These are phyloP conservation scores for Rhazya stricta DNA, from an alignment of 257 asterid genomes.

Conservation along the genomic window DNA sequence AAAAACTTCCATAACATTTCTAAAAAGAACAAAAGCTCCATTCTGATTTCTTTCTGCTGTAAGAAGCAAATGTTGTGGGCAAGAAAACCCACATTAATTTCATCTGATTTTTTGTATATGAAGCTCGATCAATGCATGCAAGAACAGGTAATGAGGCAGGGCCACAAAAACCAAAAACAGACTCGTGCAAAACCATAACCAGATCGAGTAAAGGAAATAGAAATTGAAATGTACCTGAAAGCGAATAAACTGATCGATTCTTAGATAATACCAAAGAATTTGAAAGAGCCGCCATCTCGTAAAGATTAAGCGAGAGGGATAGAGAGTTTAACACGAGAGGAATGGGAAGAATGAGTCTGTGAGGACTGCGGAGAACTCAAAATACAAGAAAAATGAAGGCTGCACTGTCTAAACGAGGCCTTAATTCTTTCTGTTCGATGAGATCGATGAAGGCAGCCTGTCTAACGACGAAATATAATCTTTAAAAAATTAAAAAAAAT, in stretches of 20 bases:
- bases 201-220: not conserved
- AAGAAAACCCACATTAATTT: not conserved
- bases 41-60: not conserved
- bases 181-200: not conserved
- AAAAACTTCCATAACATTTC: not conserved
- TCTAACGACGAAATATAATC: slow-evolving; percentile 30
- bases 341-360: slow-evolving; percentile 5
- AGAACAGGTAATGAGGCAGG: not conserved
- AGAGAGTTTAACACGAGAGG: not conserved
- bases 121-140: not conserved
- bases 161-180: not conserved
- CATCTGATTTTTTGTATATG: not conserved
- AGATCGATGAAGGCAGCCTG: slow-evolving; percentile 22
- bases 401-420: slow-evolving; percentile 9
- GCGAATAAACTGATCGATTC: slow-evolving; percentile 24
- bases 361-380: not conserved
- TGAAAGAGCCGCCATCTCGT: slow-evolving; percentile 45
- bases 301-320: not conserved
- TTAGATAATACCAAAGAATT: slow-evolving; percentile 34
- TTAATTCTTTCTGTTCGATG: slow-evolving; percentile 17
- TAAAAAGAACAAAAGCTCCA: not conserved
- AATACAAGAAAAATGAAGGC: slow-evolving; percentile 14
- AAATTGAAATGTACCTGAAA: slow-evolving; percentile 32
- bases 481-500: too few relatives aligned
- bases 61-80: not conserved